phyloP scores from a whole-genome alignment of 495 filamentous ascomycete genomes.

The Aspergillus incahuasiensis region DNA sequence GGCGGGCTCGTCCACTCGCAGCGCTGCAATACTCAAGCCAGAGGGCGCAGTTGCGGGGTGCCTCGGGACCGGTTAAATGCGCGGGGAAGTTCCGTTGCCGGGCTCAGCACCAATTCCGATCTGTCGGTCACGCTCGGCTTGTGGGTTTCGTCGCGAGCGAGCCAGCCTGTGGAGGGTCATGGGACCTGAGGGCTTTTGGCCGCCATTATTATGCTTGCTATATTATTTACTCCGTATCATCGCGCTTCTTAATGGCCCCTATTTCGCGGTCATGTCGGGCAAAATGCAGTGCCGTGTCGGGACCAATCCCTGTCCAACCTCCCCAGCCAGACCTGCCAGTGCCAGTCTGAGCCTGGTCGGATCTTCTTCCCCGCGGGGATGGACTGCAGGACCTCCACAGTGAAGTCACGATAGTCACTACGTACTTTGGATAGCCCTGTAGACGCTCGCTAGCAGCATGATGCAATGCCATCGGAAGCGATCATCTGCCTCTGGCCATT shows the following conservation, averaged over 20 bases:
- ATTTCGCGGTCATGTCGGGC: too few species aligned
- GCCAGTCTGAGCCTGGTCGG: not conserved
- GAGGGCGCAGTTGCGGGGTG: slow-evolving; percentile 14
- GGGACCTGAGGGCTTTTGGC: not conserved
- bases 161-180: not conserved
- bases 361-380: slow-evolving; percentile 3
- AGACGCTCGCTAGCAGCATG: not conserved
- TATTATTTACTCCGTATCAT: too few species aligned
- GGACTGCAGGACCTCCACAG: not conserved
- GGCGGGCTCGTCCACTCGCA: not conserved
- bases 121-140: slow-evolving; percentile 14
- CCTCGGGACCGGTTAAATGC: slow-evolving; percentile 27
- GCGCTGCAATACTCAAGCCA: slow-evolving; percentile 17
- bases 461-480: not conserved
- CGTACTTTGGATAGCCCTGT: not conserved
- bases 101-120: slow-evolving; percentile 5
- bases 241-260: not conserved
- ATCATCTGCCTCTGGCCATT: not conserved
- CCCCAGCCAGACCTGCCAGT: not conserved
- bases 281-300: too few species aligned
- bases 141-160: too few species aligned
- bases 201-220: not conserved
- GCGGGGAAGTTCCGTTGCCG: slow-evolving; percentile 21
- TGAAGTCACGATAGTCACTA: not conserved
- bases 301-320: too few species aligned